phyloP scores from a whole-genome alignment of 768 basidiomycete species.

The Cystobasidium ongulense region DNA sequence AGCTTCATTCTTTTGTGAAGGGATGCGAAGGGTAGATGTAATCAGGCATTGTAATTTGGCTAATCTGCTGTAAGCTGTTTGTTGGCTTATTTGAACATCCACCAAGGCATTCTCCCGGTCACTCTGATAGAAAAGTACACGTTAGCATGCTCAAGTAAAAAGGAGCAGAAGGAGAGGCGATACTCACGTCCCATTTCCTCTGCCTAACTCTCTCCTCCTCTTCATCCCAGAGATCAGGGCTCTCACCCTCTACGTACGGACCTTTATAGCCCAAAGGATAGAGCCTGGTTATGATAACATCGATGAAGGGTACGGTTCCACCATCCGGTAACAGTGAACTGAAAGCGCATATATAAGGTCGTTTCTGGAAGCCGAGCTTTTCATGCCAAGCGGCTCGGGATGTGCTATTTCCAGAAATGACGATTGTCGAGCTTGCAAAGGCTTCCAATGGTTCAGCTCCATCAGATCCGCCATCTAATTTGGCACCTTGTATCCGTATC shows the following conservation, averaged over 20 bases:
- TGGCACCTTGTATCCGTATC: constrained; percentile 68
- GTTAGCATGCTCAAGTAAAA: not conserved
- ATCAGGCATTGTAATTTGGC: constrained; percentile 1
- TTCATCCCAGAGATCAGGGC: constrained; percentile 60
- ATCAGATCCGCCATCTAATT: constrained; percentile 63
- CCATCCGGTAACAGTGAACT: constrained; percentile 73
- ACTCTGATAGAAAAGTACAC: not conserved
- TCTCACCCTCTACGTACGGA: constrained; percentile 50
- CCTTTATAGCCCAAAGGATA: constrained; percentile 77
- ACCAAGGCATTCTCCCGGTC: not conserved
- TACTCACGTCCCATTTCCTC: constrained; percentile 63
- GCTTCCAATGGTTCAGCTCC: constrained; percentile 75
- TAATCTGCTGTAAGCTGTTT: not conserved
- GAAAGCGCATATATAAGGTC: constrained; percentile 64
- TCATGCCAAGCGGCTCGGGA: constrained; percentile 80
- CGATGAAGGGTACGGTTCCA: constrained; percentile 64
- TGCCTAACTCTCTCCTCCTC: constrained; percentile 58
- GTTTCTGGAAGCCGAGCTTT: constrained; percentile 65
- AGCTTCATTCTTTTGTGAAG: constrained; percentile 27
- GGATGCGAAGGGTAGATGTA: not conserved
- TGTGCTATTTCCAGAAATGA: constrained; percentile 73
- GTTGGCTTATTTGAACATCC: constrained; percentile 3
- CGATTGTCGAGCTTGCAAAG: constrained; percentile 52
- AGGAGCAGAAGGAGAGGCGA: not conserved
- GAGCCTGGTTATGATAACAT: constrained; percentile 63